Evolutionary conservation across 192 early-diverging fungal genomes (phyloP), one percentile per base, ranked within the genome.

Genomic region (Thoreauomyces humboldtii): DNA sequence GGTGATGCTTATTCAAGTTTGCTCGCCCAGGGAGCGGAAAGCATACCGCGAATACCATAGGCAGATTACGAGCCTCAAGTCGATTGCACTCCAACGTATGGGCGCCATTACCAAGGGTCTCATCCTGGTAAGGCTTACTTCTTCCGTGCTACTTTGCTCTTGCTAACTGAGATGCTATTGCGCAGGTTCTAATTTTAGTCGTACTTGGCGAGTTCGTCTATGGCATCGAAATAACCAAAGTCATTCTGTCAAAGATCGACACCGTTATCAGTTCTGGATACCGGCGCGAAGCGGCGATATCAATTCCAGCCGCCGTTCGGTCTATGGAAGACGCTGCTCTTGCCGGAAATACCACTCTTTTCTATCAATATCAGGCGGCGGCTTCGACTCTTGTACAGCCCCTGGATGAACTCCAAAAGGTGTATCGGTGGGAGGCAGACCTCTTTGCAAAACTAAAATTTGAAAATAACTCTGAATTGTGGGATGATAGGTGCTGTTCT

Each of bases 41-140:
- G 35, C 25, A 32, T 50, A 50, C 31, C 45, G 61, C 14, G 61
- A 63, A 52, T 63, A 63, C 34, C n/a, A 37, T 51, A 46, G 61
- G 31, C 47, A 63, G 24, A 34, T 63, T 2, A 22, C 24, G 33
- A 35, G 47, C 21, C n/a, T 63, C 34, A 48, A 63, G 35, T 34
- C 28, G 17, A 14, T 12, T 7, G 61, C 61, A 15, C 48, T 63
- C 7, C 46, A 21, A 15, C 25, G 48, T 15, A 48, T 63, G 61
- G 61, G 61, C 35, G 34, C 48, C 29, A 63, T 63, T 22, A 63
- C 45, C 32, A 63, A 63, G 25, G 28, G 9, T 0, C 27, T 63
- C 2, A 34, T 57, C 4, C 3, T 57, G 32, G 55, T 57, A 36
- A 34, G 35, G n/a, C n/a, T n/a, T n/a, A n/a, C n/a, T n/a, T 51